A percentile compares a stretch with the other conserved stretches of the same genome.
phyloP scores from a whole-genome alignment of 2,329 filamentous ascomycete species.

The Colletotrichum acutatum region DNA sequence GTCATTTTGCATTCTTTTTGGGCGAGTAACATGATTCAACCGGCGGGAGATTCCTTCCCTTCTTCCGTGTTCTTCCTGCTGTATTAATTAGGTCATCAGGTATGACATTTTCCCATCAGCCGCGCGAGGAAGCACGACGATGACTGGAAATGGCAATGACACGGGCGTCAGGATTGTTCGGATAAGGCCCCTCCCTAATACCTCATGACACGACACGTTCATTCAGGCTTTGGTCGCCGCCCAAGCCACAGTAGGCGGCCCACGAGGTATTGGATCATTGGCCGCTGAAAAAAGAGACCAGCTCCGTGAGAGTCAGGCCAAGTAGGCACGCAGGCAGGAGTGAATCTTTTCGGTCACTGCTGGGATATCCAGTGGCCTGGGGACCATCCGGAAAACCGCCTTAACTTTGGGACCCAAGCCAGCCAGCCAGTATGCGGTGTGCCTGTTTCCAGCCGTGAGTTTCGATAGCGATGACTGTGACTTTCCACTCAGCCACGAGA shows the following conservation, averaged over 20 bases:
- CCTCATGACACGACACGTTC: background rate
- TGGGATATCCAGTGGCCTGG: conserved; percentile 18
- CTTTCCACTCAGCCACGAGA: background rate
- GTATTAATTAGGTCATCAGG: background rate
- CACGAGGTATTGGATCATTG: background rate
- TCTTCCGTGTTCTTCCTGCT: background rate
- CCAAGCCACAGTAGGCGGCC: conserved; percentile 16
- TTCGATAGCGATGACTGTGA: background rate
- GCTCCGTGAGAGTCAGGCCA: background rate
- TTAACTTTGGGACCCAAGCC: background rate
- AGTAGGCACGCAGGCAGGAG: background rate
- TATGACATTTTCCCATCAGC: background rate
- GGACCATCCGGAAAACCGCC: background rate
- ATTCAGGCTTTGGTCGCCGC: conserved; percentile 16
- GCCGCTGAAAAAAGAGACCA: background rate
- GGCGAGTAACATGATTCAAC: background rate
- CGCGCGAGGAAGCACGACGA: background rate
- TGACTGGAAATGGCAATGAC: background rate
- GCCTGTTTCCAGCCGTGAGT: background rate
- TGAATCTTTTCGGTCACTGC: conserved; percentile 9
- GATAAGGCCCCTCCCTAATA: no score
- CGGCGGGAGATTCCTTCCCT: background rate
- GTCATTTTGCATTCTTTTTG: background rate
- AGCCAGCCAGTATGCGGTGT: background rate
- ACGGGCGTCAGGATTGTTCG: background rate